Base-by-base conservation (phyloP, 2,329 filamentous ascomycete genomes). In the Fusarium zealandicum region DNA sequence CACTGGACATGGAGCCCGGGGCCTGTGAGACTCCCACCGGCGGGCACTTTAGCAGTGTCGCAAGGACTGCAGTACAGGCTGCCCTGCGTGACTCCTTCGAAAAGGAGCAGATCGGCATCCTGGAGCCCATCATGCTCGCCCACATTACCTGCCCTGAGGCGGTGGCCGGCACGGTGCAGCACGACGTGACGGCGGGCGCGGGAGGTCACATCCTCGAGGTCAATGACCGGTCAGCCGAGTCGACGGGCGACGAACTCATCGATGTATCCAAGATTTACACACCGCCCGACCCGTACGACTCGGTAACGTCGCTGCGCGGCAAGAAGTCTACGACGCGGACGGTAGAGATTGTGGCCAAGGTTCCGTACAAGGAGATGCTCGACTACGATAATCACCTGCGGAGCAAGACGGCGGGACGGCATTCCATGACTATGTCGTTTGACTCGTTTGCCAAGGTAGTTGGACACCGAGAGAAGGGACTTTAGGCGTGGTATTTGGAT, bases 321-420 rank as follows among this genome's bases (percentile, higher is more conserved):
- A 81, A 80, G 69, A 80, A 78, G 64, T 79, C 74, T 31, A 76
- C 74, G 28, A 74, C 76, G 49, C 76, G 79, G 38, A 80, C 77
- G 76, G 78, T 82, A 52, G 82, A 88, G 42, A 91, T 99, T 63
- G 87, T 89, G 10, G 95, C 93, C 17, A 86, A 90, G 67, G 93
- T 98, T 22, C 95, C 95, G 27, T 80, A 98, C 66, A 96, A 95
- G 75, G 93, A 98, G 75, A 97, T 98, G 91, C 88, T 98, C 30
- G 90, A 93, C 35, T 99, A 98, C 73, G 80, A 98, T 65, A 91
- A 92, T 71, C 90, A 96, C 70, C 75, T 99, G 60, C 81, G 95
- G 45, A 93, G 91, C 74, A 82, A 96, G 78, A 99, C 93, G 4
- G 90, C 89, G 3, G 95, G 95, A 0, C 82, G 95, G 2, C 83